These are phyloP conservation scores for Fremontodendron californicum DNA, from an alignment of 345 rosid species.

Conservation along the genomic window DNA sequence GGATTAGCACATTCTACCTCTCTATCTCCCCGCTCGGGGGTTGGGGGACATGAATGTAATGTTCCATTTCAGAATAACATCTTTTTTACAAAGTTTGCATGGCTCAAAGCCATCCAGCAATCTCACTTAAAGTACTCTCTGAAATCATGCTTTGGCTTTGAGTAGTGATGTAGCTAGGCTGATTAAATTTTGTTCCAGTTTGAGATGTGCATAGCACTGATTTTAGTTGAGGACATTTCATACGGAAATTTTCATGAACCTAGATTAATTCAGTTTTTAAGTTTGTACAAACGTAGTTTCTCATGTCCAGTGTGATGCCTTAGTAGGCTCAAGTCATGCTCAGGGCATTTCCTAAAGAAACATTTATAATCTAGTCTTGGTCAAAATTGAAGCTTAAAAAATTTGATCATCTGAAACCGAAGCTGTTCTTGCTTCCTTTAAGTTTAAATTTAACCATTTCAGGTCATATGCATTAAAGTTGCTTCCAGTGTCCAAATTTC, in stretches of 20 bases:
- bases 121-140: not conserved
- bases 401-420: not conserved
- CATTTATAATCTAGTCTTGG: not conserved
- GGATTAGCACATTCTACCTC: not conserved
- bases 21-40: not conserved
- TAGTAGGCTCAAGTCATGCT: not conserved
- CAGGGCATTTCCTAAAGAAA: not conserved
- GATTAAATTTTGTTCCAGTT: not conserved
- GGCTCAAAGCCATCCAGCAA: not conserved
- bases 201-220: not conserved
- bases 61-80: not conserved
- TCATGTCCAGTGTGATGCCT: not conserved
- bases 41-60: not conserved
- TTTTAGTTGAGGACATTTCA: slow-evolving; percentile 6
- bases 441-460: slow-evolving; percentile 1
- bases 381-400: not conserved
- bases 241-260: not conserved
- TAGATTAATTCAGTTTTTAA: not conserved
- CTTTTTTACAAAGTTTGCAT: not conserved
- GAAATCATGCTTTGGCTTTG: not conserved
- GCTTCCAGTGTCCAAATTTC: not conserved
- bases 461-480: not conserved
- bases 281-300: not conserved
- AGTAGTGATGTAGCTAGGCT: not conserved
- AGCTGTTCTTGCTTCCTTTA: not conserved